phyloP scores from a whole-genome alignment of 768 basidiomycete species.

The Xerocomellus chrysenteron region DNA sequence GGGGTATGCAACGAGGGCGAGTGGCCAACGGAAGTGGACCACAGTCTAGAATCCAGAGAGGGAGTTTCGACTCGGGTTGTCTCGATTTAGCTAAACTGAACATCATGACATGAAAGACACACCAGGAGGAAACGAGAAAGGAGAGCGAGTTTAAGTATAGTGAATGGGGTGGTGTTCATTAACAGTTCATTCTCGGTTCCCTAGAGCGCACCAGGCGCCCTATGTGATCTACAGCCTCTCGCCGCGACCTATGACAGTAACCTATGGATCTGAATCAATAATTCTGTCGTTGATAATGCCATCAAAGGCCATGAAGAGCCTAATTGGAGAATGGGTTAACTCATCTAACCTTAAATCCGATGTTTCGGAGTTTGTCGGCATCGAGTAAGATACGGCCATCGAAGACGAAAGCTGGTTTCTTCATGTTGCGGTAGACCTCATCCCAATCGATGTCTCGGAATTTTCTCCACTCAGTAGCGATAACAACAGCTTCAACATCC shows the following conservation, averaged over 20 bases:
- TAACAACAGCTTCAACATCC: conserved; percentile 88
- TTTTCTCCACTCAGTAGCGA: conserved; percentile 98
- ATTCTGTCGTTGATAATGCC: conserved; percentile 6
- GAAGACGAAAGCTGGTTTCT: conserved; percentile 98
- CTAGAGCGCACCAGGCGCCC: background rate
- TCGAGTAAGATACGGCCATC: conserved; percentile 91
- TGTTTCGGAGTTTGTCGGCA: conserved; percentile 69
- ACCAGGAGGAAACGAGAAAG: no score
- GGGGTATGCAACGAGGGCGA: no score
- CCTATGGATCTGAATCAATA: conserved; percentile 33
- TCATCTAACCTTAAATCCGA: conserved; percentile 79
- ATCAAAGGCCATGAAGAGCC: background rate
- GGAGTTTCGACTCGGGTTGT: no score
- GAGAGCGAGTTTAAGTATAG: background rate
- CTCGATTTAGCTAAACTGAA: no score
- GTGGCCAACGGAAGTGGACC: no score
- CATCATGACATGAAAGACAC: no score
- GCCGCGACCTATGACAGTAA: conserved; percentile 60
- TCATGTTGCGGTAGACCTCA: conserved; percentile 81
- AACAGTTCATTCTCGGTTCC: background rate
- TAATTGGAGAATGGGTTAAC: background rate
- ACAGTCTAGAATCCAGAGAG: no score
- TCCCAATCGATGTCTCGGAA: conserved; percentile 93
- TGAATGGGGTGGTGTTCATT: conserved; percentile 10
- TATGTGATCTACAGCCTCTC: conserved; percentile 33